These are phyloP conservation scores for Withania somnifera DNA, from an alignment of 305 asterid species.

Conservation along the genomic window DNA sequence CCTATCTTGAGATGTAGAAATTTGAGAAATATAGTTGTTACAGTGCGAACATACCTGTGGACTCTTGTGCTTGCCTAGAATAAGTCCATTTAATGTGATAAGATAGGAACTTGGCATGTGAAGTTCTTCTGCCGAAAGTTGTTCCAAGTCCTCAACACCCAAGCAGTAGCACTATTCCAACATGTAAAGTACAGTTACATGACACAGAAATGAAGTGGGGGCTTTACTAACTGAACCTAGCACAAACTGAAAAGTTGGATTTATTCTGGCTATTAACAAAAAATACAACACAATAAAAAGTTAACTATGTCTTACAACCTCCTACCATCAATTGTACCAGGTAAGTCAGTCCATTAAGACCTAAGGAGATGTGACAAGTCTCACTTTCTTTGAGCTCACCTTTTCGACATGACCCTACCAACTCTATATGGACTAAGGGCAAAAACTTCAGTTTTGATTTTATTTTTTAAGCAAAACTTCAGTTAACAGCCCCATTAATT, in stretches of 20 bases:
- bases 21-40: not conserved
- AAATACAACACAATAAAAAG: not conserved
- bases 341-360: not conserved
- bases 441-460: no score
- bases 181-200: not conserved
- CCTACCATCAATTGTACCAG: not conserved
- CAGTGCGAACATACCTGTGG: conserved; percentile 45
- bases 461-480: no score
- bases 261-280: not conserved
- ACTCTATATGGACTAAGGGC: no score
- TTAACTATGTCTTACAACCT: not conserved
- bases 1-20: not conserved
- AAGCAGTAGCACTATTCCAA: conserved; percentile 52
- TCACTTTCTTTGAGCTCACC: no score
- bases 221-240: not conserved
- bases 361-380: no score
- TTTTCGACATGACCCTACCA: no score
- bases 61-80: conserved; percentile 86
- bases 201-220: not conserved
- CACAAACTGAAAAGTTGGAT: not conserved
- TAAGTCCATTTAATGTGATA: conserved; percentile 75
- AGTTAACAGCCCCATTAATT: not conserved
- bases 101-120: conserved; percentile 75
- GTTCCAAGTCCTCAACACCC: conserved; percentile 82
- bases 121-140: conserved; percentile 84